A percentile compares a stretch with the other conserved stretches of the same genome.
Evolutionary conservation across 441 rosid species (phyloP).

Genomic region (Erodium chrysanthum): DNA sequence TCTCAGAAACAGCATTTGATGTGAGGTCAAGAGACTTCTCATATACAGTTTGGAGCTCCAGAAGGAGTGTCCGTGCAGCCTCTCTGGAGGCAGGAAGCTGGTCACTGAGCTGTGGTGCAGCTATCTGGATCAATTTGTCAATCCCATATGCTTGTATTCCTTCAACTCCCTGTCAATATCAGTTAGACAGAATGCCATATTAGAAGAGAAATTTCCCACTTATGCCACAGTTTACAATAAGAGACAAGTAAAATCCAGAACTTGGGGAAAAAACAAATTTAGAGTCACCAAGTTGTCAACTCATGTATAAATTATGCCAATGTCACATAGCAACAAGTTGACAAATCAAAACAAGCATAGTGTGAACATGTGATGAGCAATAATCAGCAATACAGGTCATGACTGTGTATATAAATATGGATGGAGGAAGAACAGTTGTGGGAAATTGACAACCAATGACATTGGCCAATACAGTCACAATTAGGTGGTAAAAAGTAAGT

Average conservation of each 20-base stretch:
- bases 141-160: conserved; percentile 72
- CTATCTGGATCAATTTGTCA: conserved; percentile 63
- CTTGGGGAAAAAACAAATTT: neutral
- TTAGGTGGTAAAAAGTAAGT: too few species aligned
- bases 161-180: conserved; percentile 54
- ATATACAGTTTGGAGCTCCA: conserved; percentile 59
- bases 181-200: neutral
- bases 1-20: conserved; percentile 20
- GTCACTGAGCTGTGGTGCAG: conserved; percentile 80
- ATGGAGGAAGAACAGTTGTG: too few species aligned
- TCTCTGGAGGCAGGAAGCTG: conserved; percentile 69
- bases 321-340: too few species aligned
- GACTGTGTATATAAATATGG: too few species aligned
- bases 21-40: conserved; percentile 38
- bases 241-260: neutral
- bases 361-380: too few species aligned
- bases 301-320: neutral
- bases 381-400: too few species aligned
- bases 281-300: neutral
- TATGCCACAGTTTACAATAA: neutral
- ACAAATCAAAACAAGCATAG: too few species aligned
- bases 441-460: too few species aligned
- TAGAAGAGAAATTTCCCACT: neutral
- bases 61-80: too few species aligned
- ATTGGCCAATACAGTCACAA: too few species aligned